Evolutionary conservation across 2,329 filamentous ascomycete species (phyloP), one percentile per base, ranked within the genome.

Genomic region (Waltergamsia citrina): DNA sequence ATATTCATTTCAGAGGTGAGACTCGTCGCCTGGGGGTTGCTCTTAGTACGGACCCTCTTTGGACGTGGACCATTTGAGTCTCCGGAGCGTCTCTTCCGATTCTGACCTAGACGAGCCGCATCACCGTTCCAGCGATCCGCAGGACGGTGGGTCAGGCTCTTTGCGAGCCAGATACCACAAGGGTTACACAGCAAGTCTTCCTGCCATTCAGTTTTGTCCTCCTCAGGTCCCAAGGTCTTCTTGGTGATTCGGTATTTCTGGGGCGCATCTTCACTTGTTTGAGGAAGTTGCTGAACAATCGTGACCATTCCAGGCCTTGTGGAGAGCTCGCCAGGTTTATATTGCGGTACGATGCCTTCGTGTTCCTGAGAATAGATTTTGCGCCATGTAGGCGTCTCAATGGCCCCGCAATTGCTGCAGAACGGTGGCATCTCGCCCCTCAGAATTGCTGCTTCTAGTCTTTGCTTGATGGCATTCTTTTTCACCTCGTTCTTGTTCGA

Each of bases 331-430:
- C 25, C 18, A 14, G 18, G 25, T 5, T 84, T 69, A 39, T 80
- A 74, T 4, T 73, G 69, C 1, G 86, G 85, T 21, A 70, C 69
- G 10, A 18, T 10, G 2, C 85, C 87, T 12, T 74, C 63, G 29
- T 80, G 69, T 7, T 84, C 69, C 48, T 86, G 85, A n/a, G 78
- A 78, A 70, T 82, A 95, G 10, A 92, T 85, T 50, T 90, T 92
- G 39, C 92, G 79, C 92, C 92, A 98, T 0, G 90, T 95, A 0
- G 90, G 85, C 1, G 92, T 98, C 48, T 96, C 85, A 37, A 98
- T 94, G 6, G 87, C 84, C 6, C 92, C 92, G 48, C 92, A 98
- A 48, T 96, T 94, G 42, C 75, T 75, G 54, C 92, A 98, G 50
- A 81, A 96, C 1, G 82, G 81, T 1, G 92, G 92, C 67, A 88